phyloP scores from a whole-genome alignment of 2,329 filamentous ascomycete genomes.

The Corynespora cassiicola region DNA sequence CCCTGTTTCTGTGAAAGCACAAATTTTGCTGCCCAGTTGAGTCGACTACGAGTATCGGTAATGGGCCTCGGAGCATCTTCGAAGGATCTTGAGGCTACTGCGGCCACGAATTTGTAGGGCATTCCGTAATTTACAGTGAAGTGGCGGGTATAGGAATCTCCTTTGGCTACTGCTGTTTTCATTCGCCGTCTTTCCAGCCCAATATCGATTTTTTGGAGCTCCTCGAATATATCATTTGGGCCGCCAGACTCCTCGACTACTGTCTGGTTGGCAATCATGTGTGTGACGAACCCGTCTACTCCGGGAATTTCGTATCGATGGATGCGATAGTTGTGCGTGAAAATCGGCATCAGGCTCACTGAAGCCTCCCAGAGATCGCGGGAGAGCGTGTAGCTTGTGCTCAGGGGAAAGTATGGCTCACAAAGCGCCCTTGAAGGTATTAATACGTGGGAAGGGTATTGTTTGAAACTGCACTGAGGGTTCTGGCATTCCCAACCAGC shows the following conservation, averaged over 20 bases:
- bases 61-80: constrained; percentile 48
- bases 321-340: constrained; percentile 51
- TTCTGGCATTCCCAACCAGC: constrained; percentile 67
- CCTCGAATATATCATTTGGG: constrained; percentile 66
- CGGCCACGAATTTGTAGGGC: constrained; percentile 70
- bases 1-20: constrained; percentile 41
- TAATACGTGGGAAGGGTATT: constrained; percentile 38
- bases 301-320: constrained; percentile 57
- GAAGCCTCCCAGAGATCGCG: constrained; percentile 35
- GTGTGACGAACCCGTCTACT: constrained; percentile 54
- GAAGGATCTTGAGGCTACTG: constrained; percentile 45
- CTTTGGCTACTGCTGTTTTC: constrained; percentile 32
- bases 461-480: constrained; percentile 56
- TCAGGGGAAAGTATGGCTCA: constrained; percentile 46
- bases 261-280: constrained; percentile 63
- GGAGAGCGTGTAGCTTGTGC: constrained; percentile 37
- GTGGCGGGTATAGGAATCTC: constrained; percentile 58
- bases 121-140: constrained; percentile 66
- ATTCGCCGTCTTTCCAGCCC: constrained; percentile 30
- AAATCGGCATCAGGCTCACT: constrained; percentile 40
- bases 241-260: constrained; percentile 62
- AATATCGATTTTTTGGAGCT: constrained; percentile 50
- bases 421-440: constrained; percentile 34
- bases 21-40: constrained; percentile 62
- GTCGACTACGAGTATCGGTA: constrained; percentile 56